A percentile compares a stretch with the other conserved stretches of the same genome.
phyloP scores from a whole-genome alignment of 768 basidiomycete species.

The Suillus occidentalis region DNA sequence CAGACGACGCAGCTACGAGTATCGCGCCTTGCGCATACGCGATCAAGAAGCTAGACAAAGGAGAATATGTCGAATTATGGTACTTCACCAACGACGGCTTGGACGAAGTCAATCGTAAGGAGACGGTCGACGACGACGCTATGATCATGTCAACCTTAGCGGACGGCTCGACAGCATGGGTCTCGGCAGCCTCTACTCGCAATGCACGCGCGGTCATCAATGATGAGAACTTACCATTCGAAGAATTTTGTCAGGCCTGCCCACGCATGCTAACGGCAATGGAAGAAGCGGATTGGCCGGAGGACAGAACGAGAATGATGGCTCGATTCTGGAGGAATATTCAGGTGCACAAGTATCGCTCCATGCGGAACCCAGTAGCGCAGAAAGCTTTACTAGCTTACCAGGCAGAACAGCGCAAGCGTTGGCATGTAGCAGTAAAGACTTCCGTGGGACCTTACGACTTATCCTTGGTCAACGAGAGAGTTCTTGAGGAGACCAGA shows the following conservation, averaged over 20 bases:
- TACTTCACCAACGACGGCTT: too few species aligned
- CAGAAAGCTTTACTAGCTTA: not conserved
- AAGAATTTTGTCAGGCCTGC: not conserved
- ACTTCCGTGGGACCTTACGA: not conserved
- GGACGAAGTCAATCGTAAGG: too few species aligned
- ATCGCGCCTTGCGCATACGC: too few species aligned
- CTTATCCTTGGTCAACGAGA: not conserved
- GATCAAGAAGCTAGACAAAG: too few species aligned
- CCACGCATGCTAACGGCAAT: not conserved
- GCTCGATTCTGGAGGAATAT: not conserved
- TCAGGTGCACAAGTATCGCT: not conserved
- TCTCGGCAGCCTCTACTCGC: not conserved
- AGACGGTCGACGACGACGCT: too few species aligned
- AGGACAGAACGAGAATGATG: not conserved
- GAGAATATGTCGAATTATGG: too few species aligned
- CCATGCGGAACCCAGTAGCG: not conserved
- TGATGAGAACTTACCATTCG: not conserved
- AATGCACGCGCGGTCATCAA: not conserved
- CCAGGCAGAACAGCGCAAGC: not conserved
- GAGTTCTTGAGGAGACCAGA: not conserved
- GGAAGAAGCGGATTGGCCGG: not conserved
- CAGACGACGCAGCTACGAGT: too few species aligned
- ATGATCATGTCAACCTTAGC: too few species aligned
- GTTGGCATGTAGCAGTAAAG: not conserved
- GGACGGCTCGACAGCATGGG: not conserved